Percentiles rank a stretch among this genome's conserved stretches.
These are phyloP conservation scores for Hyaloperonospora brassicae DNA, from an alignment of 352 stramenopile genomes.

Conservation along the genomic window DNA sequence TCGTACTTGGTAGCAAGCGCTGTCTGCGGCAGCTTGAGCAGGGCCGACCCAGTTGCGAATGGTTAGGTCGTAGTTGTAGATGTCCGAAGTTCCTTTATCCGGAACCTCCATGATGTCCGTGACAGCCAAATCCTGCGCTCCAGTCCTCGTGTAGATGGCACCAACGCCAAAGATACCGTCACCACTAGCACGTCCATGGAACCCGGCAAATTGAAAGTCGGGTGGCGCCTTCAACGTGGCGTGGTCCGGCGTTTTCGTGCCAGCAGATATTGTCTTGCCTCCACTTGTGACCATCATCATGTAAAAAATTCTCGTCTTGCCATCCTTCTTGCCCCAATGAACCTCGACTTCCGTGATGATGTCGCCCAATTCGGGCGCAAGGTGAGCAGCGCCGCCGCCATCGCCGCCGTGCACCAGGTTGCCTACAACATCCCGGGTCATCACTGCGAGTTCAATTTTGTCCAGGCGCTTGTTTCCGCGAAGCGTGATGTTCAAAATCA, in stretches of 20 bases:
- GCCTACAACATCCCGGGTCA: slow-evolving; percentile 10
- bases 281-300: slow-evolving; percentile 6
- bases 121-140: slow-evolving; percentile 6
- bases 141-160: slow-evolving; percentile 13
- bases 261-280: slow-evolving; percentile 10
- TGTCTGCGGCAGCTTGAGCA: slow-evolving; percentile 5
- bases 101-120: slow-evolving; percentile 19
- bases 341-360: slow-evolving; percentile 15
- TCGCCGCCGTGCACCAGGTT: slow-evolving; percentile 19
- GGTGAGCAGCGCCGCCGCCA: slow-evolving; percentile 10
- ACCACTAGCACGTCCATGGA: slow-evolving; percentile 13
- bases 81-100: not conserved
- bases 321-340: slow-evolving; percentile 22
- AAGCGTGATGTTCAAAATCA: slow-evolving; percentile 21
- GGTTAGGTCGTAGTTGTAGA: slow-evolving; percentile 22
- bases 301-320: slow-evolving; percentile 25
- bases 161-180: slow-evolving; percentile 15
- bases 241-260: slow-evolving; percentile 13
- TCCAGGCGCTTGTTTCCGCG: slow-evolving; percentile 17
- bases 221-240: slow-evolving; percentile 9
- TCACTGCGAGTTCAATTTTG: slow-evolving; percentile 8
- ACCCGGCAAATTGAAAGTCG: slow-evolving; percentile 18
- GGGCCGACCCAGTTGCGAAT: slow-evolving; percentile 38
- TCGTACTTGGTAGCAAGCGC: slow-evolving; percentile 25
- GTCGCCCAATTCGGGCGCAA: slow-evolving; percentile 13